A percentile compares a stretch with the other conserved stretches of the same genome.
Evolutionary conservation across 768 basidiomycete genomes (phyloP).

Genomic region (Termitomyces sp.): DNA sequence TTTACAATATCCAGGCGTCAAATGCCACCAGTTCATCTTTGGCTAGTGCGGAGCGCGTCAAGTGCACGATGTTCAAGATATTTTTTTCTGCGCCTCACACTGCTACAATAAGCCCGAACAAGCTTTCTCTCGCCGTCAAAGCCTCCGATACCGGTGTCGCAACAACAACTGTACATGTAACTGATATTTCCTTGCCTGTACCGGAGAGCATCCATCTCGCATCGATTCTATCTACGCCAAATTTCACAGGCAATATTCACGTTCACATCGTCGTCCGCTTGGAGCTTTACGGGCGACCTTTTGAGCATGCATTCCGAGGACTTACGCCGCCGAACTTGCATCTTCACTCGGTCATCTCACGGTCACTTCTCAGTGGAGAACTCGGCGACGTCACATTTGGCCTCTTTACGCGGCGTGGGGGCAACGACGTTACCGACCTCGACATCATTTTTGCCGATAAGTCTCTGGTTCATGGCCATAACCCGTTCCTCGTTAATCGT

Average conservation of each 20-base stretch:
- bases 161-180: background rate
- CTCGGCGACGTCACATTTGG: conserved; percentile 17
- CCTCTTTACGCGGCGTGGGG: conserved; percentile 15
- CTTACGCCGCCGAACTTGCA: background rate
- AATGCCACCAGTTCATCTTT: background rate
- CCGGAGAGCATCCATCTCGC: background rate
- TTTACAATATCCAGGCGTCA: background rate
- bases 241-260: background rate
- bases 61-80: background rate
- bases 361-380: conserved; percentile 11
- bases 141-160: background rate
- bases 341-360: conserved; percentile 10
- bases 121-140: background rate
- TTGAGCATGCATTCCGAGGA: background rate
- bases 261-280: background rate
- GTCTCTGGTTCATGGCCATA: conserved; percentile 13
- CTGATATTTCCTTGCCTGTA: background rate
- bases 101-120: background rate
- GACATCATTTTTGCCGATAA: conserved; percentile 14
- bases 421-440: conserved; percentile 4
- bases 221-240: background rate
- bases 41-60: background rate
- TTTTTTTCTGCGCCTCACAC: background rate
- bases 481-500: conserved; percentile 13
- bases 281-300: background rate